Conservation (phyloP, 352 stramenopile genomes). For the Aphanomyces astaci region DNA sequence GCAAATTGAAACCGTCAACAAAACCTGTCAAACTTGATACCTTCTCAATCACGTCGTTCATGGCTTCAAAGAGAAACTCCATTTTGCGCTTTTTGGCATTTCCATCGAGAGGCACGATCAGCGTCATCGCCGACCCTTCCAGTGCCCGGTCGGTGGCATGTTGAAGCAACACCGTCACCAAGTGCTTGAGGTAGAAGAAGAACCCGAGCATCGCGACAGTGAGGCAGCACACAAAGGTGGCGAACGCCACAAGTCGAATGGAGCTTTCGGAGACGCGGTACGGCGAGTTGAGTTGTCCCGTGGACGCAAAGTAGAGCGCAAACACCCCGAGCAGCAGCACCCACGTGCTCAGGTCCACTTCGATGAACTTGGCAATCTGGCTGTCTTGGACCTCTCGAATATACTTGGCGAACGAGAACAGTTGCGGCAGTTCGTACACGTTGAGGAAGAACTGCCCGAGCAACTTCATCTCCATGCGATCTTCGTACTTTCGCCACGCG, state of each 20-base stretch:
- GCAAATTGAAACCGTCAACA: too few species aligned
- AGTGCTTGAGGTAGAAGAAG: not conserved
- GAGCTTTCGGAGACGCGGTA: not conserved
- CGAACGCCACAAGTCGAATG: not conserved
- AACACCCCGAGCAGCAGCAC: conserved; percentile 21
- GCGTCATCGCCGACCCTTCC: not conserved
- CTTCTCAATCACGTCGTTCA: conserved; percentile 11
- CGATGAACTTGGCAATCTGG: conserved; percentile 76
- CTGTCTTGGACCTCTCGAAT: conserved; percentile 62
- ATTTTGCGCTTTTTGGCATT: not conserved
- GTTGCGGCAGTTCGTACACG: conserved; percentile 38
- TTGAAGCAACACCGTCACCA: not conserved
- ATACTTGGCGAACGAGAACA: conserved; percentile 69
- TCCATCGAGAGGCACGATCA: not conserved
- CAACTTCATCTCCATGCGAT: conserved; percentile 33
- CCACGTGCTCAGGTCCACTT: conserved; percentile 60
- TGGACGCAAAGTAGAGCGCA: conserved; percentile 14
- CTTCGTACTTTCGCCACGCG: conserved; percentile 16
- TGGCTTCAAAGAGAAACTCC: conserved; percentile 13
- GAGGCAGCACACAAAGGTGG: conserved; percentile 6
- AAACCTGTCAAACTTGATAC: not conserved
- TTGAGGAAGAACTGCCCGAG: conserved; percentile 45
- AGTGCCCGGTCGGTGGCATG: conserved; percentile 5
- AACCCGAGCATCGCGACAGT: conserved; percentile 8
- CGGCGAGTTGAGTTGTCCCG: conserved; percentile 3